Base-by-base conservation (phyloP, 352 stramenopile species). In the Phytophthora capsici region DNA sequence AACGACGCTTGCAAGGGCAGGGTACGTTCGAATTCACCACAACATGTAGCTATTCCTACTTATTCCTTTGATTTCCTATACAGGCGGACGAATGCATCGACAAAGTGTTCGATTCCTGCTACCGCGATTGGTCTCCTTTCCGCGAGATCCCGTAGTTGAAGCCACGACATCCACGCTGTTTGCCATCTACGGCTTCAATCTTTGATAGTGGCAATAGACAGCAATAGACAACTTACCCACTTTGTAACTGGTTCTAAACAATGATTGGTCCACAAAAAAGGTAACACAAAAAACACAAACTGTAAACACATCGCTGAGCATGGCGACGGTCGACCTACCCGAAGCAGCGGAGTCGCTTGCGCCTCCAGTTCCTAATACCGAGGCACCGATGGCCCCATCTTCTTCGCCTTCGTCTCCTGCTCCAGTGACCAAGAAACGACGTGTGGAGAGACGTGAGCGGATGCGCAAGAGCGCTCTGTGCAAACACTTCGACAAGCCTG, bases 71-170 rank as follows among this genome's bases (percentile, higher is more conserved):
- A 48, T n/a, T 50, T 59, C 13, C 19, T 61, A 10, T 10, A 20
- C 61, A 95, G 84, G 87, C 90, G 61, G 83, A 93, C 71, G 87
- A 93, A 64, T 93, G 84, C 71, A 78, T 95, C 23, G 84, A 94
- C 57, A 91, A 93, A 60, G 77, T 94, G 12, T 93, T 95, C 47
- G 77, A 93, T 19, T 84, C 77, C 30, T 96, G 88, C 80, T 96
- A 96, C 75, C 77, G 87, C 56, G 88, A 96, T 60, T 84, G 88
- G 57, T 79, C 84, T 2, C 88, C 88, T 44, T 96, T 76, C 73
- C 84, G 84, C 45, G 86, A 95, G 68, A 94, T 96, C 48, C 88
- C 88, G 19, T 94, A 73, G 53, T 51, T 30, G 32, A n/a, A 47
- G 12, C 2, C 43, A 36, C 12, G 13, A 20, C 13, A 47, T 54